These are phyloP conservation scores for Tephrocybe sp. DNA, from an alignment of 768 basidiomycete species.

Conservation along the genomic window DNA sequence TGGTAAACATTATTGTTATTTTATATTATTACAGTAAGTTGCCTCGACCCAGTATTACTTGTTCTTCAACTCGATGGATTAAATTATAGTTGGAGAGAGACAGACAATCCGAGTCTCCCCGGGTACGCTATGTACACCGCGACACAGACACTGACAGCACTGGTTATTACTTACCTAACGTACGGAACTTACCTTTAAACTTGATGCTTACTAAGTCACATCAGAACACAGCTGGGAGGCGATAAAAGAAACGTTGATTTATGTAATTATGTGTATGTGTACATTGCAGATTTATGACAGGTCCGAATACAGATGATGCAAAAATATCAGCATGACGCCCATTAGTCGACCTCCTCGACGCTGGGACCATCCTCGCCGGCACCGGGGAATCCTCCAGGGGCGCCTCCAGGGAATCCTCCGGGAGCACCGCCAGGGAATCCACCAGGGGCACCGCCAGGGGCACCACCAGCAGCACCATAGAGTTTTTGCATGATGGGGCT, in stretches of 20 bases:
- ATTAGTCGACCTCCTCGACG: constrained; percentile 89
- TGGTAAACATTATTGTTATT: no score
- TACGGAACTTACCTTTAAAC: no score
- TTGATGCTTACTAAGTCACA: no score
- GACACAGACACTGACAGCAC: no score
- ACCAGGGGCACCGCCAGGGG: constrained; percentile 66
- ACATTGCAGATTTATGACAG: no score
- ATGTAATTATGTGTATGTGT: neutral
- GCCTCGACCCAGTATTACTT: no score
- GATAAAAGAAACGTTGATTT: neutral
- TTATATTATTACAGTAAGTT: no score
- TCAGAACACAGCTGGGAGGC: neutral
- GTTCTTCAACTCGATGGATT: no score
- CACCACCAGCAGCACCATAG: constrained; percentile 71
- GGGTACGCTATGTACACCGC: no score
- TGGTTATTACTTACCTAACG: no score
- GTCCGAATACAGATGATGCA: constrained; percentile 12
- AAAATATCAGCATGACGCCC: constrained; percentile 15
- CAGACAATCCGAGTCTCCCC: no score
- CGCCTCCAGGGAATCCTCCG: constrained; percentile 71
- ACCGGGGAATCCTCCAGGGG: constrained; percentile 69
- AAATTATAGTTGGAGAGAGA: no score
- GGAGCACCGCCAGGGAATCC: constrained; percentile 59
- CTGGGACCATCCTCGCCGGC: constrained; percentile 81
- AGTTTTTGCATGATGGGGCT: constrained; percentile 69